Evolutionary conservation across 257 asterid species (phyloP).

Genomic region (Solanum acaule): DNA sequence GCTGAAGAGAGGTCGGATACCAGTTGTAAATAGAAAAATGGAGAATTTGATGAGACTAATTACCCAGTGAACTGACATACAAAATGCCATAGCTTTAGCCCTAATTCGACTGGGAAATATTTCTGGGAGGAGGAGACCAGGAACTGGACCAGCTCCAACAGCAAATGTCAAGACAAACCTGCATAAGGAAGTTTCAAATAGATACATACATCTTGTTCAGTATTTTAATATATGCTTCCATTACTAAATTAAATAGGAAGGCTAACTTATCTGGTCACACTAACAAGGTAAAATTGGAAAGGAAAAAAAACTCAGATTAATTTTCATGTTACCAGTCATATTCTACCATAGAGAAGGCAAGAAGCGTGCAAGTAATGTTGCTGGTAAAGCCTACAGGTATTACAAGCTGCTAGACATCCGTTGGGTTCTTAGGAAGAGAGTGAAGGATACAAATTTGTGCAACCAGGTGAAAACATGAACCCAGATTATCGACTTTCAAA

Average conservation of each 20-base stretch:
- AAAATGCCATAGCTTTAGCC: constrained; percentile 89
- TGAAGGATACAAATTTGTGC: neutral
- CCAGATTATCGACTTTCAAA: neutral
- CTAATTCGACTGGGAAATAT: constrained; percentile 65
- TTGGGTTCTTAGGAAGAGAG: neutral
- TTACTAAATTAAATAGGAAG: neutral
- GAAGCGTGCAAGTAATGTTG: neutral
- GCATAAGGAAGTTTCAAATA: constrained; percentile 11
- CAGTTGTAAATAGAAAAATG: neutral
- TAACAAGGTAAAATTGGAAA: neutral
- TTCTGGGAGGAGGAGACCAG: constrained; percentile 80
- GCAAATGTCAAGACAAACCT: constrained; percentile 86
- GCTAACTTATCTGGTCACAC: neutral
- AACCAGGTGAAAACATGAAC: neutral
- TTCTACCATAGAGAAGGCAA: neutral
- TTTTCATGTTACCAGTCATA: neutral
- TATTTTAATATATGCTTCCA: neutral
- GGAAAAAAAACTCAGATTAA: neutral
- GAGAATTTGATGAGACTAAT: neutral
- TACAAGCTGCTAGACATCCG: neutral
- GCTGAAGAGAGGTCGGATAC: neutral
- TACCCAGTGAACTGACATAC: constrained; percentile 98
- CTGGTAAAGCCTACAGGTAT: neutral
- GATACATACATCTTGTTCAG: neutral
- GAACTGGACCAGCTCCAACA: constrained; percentile 95